Conservation (phyloP, 2,329 filamentous ascomycete genomes). For the Scytalidium sp. region DNA sequence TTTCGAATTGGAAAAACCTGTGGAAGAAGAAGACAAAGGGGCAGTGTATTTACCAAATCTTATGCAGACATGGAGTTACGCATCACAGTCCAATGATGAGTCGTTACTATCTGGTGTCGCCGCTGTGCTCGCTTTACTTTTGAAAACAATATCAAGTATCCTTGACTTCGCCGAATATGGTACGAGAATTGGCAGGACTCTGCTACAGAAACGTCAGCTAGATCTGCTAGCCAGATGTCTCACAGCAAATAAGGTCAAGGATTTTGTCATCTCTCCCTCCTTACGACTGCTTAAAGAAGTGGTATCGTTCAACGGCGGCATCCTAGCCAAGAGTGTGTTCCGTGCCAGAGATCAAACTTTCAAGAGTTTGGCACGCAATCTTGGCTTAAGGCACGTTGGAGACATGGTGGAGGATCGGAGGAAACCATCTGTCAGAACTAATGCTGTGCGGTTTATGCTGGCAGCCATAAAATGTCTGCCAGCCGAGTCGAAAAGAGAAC, state of each 20-base stretch:
- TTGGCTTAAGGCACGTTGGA: conserved; percentile 64
- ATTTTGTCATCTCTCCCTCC: conserved; percentile 84
- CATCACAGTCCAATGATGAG: conserved; percentile 75
- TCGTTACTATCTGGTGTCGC: conserved; percentile 76
- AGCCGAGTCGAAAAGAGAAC: conserved; percentile 73
- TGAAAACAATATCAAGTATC: conserved; percentile 72
- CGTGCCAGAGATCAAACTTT: conserved; percentile 75
- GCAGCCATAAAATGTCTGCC: conserved; percentile 77
- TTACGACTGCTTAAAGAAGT: conserved; percentile 82
- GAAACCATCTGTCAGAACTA: conserved; percentile 77
- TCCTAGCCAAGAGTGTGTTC: conserved; percentile 74
- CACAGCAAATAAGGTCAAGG: conserved; percentile 76
- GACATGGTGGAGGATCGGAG: conserved; percentile 60
- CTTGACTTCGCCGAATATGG: conserved; percentile 75
- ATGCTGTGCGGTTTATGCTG: conserved; percentile 78
- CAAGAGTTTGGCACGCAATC: conserved; percentile 74
- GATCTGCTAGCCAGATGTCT: conserved; percentile 78
- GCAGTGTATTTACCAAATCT: conserved; percentile 71
- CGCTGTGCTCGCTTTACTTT: conserved; percentile 75
- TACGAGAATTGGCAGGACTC: conserved; percentile 72
- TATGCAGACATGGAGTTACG: conserved; percentile 86
- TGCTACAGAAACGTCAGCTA: conserved; percentile 77
- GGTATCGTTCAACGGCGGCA: conserved; percentile 82
- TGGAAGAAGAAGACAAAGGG: conserved; percentile 49
- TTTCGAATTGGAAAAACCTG: conserved; percentile 54